Evolutionary conservation across 441 rosid species (phyloP), one percentile per base, ranked within the genome.

Genomic region (Geranium incanum): DNA sequence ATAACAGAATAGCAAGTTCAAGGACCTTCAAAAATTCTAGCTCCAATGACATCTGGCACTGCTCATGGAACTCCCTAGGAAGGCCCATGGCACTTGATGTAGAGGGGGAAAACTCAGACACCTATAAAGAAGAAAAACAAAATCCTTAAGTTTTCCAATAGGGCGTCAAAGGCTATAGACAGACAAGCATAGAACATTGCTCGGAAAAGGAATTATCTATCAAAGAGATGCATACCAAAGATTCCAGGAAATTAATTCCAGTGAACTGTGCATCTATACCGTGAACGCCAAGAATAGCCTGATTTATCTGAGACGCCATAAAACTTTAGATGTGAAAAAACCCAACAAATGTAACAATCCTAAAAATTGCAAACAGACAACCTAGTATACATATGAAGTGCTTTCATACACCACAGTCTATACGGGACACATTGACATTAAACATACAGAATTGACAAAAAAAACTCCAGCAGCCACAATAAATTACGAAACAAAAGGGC

Each of bases 71-170:
- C 83, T 95, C 99, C 84, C 89, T 84, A 3, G 99, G 97, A 76
- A 95, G 95, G 84, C 99, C 92, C 95, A 95, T 84, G 83, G 89
- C 93, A 85, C 89, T 90, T 63, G 96, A 92, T 71, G 98, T 92
- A 71, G 96, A 84, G 66, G 99, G 98, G 71, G 98, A 88, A 85
- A 95, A 95, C 71, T 95, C 99, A 72, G 98, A 95, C 63, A 95
- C 88, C 97, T 92, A 81, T 74, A 76, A 75, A 78, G 72, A 64
- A 69, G 70, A 73, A 81, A 77, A 50, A 23, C 66, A 70, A 55
- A 55, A 74, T 75, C 48, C 69, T 48, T 21, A 4, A 43, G 55
- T 36, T 9, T 48, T 65, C 41, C 21, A 68, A 33, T 38, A 67
- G n/a, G 70, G 48, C 43, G 39, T 75, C 19, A 68, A 28, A 70